A percentile compares a stretch with the other conserved stretches of the same genome.
phyloP scores from a whole-genome alignment of 2,329 filamentous ascomycete genomes.

The Ophiocordyceps australis region DNA sequence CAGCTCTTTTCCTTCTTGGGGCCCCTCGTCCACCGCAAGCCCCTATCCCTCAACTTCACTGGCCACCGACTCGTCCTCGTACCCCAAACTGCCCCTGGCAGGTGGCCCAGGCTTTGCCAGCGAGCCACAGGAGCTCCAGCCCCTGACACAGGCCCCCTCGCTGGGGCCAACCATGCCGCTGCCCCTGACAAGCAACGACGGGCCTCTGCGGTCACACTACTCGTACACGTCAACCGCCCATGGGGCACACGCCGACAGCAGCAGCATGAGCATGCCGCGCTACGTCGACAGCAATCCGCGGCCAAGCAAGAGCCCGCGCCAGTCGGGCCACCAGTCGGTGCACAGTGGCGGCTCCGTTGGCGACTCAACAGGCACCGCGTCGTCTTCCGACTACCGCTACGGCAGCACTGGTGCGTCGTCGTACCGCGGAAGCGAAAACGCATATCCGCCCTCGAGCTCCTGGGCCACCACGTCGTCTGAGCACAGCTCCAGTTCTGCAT shows the following conservation, averaged over 20 bases:
- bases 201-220: conserved; percentile 34
- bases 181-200: conserved; percentile 28
- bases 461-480: conserved; percentile 35
- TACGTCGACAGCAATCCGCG: conserved; percentile 36
- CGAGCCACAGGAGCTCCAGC: conserved; percentile 34
- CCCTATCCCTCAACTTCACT: conserved; percentile 32
- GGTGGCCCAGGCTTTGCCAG: conserved; percentile 26
- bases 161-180: conserved; percentile 33
- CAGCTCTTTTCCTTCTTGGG: conserved; percentile 43
- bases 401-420: conserved; percentile 19
- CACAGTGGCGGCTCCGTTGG: conserved; percentile 28
- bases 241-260: conserved; percentile 25
- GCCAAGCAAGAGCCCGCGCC: conserved; percentile 36
- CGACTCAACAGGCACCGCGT: conserved; percentile 17
- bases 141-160: conserved; percentile 23
- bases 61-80: conserved; percentile 28
- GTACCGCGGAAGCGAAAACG: conserved; percentile 19
- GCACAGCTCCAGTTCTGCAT: conserved; percentile 19
- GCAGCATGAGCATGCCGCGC: conserved; percentile 32
- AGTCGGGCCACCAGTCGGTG: conserved; percentile 33
- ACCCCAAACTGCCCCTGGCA: conserved; percentile 32
- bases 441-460: conserved; percentile 30
- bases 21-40: conserved; percentile 25
- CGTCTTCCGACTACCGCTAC: conserved; percentile 37
- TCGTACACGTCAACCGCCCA: conserved; percentile 33